phyloP scores from a whole-genome alignment of 345 rosid species.

The Populus davidiana region DNA sequence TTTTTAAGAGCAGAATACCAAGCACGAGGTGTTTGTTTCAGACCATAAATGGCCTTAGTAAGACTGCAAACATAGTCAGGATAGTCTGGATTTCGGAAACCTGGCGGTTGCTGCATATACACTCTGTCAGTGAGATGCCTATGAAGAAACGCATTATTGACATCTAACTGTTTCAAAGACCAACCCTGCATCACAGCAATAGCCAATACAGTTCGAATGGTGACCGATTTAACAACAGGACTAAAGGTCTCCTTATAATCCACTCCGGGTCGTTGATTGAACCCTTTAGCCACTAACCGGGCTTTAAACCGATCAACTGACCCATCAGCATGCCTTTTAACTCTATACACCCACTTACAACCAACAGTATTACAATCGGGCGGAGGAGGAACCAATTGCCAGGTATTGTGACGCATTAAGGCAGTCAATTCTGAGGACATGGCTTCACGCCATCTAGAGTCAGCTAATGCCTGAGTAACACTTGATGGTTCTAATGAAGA shows the following conservation, averaged over 20 bases:
- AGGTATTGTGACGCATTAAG: no score
- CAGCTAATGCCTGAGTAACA: fast-evolving
- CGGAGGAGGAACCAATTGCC: fast-evolving
- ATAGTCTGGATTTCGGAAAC: no score
- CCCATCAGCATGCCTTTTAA: neutral
- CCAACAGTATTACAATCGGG: neutral
- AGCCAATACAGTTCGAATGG: neutral
- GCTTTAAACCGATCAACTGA: neutral
- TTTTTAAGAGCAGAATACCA: no score
- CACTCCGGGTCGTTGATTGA: fast-evolving
- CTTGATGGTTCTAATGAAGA: neutral
- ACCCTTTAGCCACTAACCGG: neutral
- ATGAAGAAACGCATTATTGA: no score
- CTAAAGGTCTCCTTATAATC: neutral
- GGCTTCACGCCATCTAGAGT: no score
- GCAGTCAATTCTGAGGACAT: no score
- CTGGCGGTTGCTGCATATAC: no score
- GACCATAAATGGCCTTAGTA: no score
- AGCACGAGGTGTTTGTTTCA: no score
- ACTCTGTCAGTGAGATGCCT: neutral
- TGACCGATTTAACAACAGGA: neutral
- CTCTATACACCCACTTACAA: neutral
- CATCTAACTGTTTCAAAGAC: neutral
- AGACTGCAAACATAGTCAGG: no score
- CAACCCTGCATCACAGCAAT: neutral